Percentiles rank a stretch among this genome's conserved stretches.
Conservation (phyloP, 2,329 filamentous ascomycete species). For the Paraphoma chrysanthemicola region DNA sequence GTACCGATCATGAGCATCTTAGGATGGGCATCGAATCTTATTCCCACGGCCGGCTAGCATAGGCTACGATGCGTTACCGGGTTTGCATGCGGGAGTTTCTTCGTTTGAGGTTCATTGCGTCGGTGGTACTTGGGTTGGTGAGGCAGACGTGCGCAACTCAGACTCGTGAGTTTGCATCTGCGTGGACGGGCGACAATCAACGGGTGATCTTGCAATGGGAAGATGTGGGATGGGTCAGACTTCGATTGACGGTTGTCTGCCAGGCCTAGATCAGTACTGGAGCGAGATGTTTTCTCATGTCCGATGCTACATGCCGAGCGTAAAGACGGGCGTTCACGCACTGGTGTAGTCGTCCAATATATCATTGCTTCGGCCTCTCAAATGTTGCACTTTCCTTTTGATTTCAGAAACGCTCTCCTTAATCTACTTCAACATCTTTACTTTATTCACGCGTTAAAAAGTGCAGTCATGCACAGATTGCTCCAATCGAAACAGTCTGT, state of each 20-base stretch:
- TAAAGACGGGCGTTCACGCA: background rate
- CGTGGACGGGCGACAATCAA: background rate
- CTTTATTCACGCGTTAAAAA: too few species aligned
- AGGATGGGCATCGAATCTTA: slow-evolving; percentile 31
- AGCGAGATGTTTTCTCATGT: slow-evolving; percentile 15
- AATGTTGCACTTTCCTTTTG: slow-evolving; percentile 6
- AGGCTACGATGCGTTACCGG: slow-evolving; percentile 34
- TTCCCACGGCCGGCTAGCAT: slow-evolving; percentile 32
- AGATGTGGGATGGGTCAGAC: slow-evolving; percentile 11
- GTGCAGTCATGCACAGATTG: too few species aligned
- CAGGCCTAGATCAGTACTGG: slow-evolving; percentile 29
- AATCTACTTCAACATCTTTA: too few species aligned
- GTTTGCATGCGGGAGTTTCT: slow-evolving; percentile 48
- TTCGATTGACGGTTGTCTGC: slow-evolving; percentile 11
- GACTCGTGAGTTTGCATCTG: slow-evolving; percentile 9
- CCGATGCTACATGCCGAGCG: slow-evolving; percentile 14
- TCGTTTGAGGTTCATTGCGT: slow-evolving; percentile 32
- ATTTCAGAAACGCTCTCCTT: background rate
- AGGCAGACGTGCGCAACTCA: slow-evolving; percentile 9
- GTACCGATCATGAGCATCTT: slow-evolving; percentile 33
- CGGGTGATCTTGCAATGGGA: slow-evolving; percentile 10
- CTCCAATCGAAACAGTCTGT: too few species aligned
- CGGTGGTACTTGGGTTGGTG: slow-evolving; percentile 26
- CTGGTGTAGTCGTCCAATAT: slow-evolving; percentile 23
- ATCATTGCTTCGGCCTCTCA: slow-evolving; percentile 29